Evolutionary conservation across 2,329 filamentous ascomycete genomes (phyloP), one percentile per base, ranked within the genome.

Genomic region (Calonectria pteridis): DNA sequence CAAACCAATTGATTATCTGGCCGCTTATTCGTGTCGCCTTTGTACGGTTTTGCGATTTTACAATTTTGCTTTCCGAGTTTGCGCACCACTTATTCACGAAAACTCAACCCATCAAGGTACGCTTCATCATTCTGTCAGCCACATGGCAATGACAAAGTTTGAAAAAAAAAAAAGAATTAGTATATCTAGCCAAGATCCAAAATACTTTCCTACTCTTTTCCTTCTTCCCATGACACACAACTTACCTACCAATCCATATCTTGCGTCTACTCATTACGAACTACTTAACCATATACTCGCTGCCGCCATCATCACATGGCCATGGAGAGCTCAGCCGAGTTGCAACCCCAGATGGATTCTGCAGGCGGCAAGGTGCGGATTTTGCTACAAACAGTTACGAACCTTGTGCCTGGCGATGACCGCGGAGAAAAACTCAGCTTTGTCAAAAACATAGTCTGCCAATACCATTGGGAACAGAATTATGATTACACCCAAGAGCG

Each of bases 381-480:
- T 28, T 59, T 77, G 55, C 62, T 77, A 5, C 67, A 77, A 16
- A 72, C 75, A 26, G 13, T 33, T 10, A 73, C 75, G 20, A 59
- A 71, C 59, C 71, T 76, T 46, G 72, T 75, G 3, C 74, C 69
- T 67, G 74, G 76, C n/a, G 58, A 23, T 28, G 29, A 67, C n/a
- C 64, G 65, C 18, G 23, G 3, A 55, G 76, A 76, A 62, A 76
- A 71, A 11, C 35, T 71, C 28, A 18, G 10, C 0, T 77, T 75
- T 14, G 26, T 76, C 4, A 3, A 43, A 55, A 77, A 75, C 51
- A 3, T 46, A 10, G 29, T 75, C 10, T 76, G 68, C 59, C 71
- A 76, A 49, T 70, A 49, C 64, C 67, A 69, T 49, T 77, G 73
- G 76, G 43, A 74, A 46, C 63, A 70, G 7, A 66, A 76, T 40